Conservation (phyloP, 345 rosid genomes). For the Hibiscus tridactylites region DNA sequence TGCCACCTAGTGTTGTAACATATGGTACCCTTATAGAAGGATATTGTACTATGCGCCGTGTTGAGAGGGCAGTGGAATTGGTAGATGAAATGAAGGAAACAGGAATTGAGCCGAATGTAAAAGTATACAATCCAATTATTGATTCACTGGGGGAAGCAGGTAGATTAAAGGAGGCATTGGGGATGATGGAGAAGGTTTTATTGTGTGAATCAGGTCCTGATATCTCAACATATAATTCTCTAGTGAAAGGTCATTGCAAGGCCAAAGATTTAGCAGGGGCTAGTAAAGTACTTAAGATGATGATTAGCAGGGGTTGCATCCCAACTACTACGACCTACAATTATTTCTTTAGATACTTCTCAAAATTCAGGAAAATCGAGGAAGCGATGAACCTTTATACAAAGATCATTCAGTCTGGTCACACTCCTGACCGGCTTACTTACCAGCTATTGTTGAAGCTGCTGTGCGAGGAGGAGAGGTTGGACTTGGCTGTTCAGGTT, state of each 20-base stretch:
- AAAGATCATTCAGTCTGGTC: constrained; percentile 73
- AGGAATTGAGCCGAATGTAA: constrained; percentile 48
- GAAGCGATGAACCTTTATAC: constrained; percentile 72
- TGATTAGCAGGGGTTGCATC: constrained; percentile 53
- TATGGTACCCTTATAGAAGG: constrained; percentile 91
- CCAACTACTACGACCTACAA: constrained; percentile 73
- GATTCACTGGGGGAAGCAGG: constrained; percentile 79
- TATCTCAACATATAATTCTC: constrained; percentile 66
- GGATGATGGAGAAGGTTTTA: constrained; percentile 60
- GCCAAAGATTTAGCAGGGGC: constrained; percentile 64
- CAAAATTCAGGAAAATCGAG: constrained; percentile 49
- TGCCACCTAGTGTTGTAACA: constrained; percentile 55
- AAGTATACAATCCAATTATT: constrained; percentile 65
- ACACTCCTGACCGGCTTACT: constrained; percentile 56
- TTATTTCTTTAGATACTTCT: constrained; percentile 65
- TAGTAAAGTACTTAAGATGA: constrained; percentile 64
- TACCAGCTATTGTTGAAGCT: constrained; percentile 75
- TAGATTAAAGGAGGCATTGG: constrained; percentile 54
- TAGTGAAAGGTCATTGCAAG: constrained; percentile 72
- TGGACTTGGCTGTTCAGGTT: constrained; percentile 60
- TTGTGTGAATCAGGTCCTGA: constrained; percentile 60
- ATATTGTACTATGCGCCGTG: constrained; percentile 58
- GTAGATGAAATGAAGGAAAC: constrained; percentile 59
- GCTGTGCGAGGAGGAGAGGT: constrained; percentile 68
- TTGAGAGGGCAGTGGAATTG: constrained; percentile 58